phyloP scores from a whole-genome alignment of 2,329 filamentous ascomycete genomes.

The Pochonia chlamydosporia region DNA sequence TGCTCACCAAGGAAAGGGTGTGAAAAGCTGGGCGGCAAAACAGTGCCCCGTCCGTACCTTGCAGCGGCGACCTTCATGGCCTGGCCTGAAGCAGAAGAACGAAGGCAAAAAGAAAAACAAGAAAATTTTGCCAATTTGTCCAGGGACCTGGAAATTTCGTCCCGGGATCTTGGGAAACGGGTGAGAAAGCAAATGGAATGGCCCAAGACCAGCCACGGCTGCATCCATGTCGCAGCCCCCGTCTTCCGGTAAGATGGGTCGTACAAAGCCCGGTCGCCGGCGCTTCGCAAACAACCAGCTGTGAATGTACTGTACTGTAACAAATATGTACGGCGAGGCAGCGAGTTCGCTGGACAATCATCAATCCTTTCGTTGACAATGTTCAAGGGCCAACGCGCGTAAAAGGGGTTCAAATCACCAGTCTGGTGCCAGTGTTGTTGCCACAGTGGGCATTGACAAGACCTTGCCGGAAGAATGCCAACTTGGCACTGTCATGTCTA shows the following conservation, averaged over 20 bases:
- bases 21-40: not conserved
- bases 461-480: too few species aligned
- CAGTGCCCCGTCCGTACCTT: not conserved
- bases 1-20: not conserved
- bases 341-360: too few species aligned
- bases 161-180: conserved; percentile 8
- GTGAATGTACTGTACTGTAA: too few species aligned
- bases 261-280: too few species aligned
- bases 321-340: too few species aligned
- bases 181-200: not conserved
- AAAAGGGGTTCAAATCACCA: too few species aligned
- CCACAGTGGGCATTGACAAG: too few species aligned
- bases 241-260: conserved; percentile 6
- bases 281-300: too few species aligned
- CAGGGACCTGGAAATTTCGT: conserved; percentile 10
- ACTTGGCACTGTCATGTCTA: too few species aligned
- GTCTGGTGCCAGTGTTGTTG: too few species aligned
- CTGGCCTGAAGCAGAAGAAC: conserved; percentile 7
- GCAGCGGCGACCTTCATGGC: not conserved
- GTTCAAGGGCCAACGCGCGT: too few species aligned
- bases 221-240: conserved; percentile 7
- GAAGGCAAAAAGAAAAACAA: conserved; percentile 4
- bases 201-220: conserved; percentile 3
- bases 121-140: conserved; percentile 5
- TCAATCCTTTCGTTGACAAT: too few species aligned